Conservation (phyloP, 768 basidiomycete genomes). For the Boletus sp. region DNA sequence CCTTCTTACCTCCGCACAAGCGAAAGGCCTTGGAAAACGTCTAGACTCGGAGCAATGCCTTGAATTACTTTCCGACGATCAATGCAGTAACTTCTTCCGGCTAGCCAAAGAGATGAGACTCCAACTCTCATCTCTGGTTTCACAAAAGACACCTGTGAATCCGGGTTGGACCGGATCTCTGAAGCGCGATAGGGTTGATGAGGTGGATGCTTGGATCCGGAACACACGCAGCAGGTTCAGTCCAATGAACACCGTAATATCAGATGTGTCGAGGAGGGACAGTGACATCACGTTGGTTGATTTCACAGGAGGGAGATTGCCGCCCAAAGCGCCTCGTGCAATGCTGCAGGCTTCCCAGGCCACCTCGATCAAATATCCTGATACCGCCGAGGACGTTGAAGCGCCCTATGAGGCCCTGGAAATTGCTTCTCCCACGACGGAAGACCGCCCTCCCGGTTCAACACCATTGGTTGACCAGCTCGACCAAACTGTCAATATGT, state of each 20-base stretch:
- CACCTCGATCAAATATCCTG: neutral
- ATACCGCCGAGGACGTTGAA: neutral
- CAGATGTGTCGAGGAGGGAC: constrained; percentile 21
- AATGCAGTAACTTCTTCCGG: constrained; percentile 18
- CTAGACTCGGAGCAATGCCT: constrained; percentile 19
- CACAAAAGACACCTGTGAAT: constrained; percentile 3
- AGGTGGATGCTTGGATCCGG: constrained; percentile 11
- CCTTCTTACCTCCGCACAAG: constrained; percentile 15
- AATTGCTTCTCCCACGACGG: constrained; percentile 3
- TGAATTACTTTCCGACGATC: constrained; percentile 28
- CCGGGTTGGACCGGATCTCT: neutral
- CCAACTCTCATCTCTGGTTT: constrained; percentile 16
- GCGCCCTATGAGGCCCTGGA: neutral
- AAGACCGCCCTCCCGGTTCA: neutral
- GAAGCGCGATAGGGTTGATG: constrained; percentile 14
- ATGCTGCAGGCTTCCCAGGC: constrained; percentile 13
- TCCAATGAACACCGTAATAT: constrained; percentile 10
- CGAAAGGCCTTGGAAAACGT: constrained; percentile 12
- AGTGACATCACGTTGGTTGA: constrained; percentile 27
- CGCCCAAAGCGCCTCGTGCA: constrained; percentile 23
- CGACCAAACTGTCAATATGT: constrained; percentile 2
- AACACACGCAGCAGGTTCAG: constrained; percentile 15
- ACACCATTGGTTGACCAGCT: constrained; percentile 2
- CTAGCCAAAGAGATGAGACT: constrained; percentile 24
- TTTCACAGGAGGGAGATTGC: constrained; percentile 2